Base-by-base conservation (phyloP, 2,329 filamentous ascomycete species). In the Parastagonospora nodorum region DNA sequence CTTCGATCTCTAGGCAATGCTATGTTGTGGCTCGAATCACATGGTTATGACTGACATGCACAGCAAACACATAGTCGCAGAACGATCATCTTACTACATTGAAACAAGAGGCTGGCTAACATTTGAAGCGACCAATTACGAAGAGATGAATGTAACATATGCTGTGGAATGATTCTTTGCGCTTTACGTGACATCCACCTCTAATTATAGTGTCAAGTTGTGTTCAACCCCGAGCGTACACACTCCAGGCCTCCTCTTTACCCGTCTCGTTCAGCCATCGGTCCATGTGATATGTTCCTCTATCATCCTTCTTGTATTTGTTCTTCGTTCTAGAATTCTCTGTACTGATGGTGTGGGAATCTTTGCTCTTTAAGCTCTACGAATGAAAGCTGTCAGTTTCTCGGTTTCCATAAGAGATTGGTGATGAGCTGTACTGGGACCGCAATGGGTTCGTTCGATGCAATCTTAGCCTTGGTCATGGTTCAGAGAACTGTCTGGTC, bases 201-300 rank as follows among this genome's bases (percentile, higher is more conserved):
- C 15, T 16, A 4, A 31, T 15, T 5, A 28, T 28, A 11, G 12
- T 24, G 8, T 7, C 27, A 29, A 9, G n/a, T n/a, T n/a, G n/a
- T 5, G 14, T 19, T 16, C 19, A 37, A 14, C 15, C 16, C 30
- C 19, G 42, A 27, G 31, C 19, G 15, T 36, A 29, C 31, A 33
- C 42, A 37, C 32, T 44, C 42, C 42, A 44, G 12, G 19, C 8
- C 12, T 36, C 42, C 32, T 44, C 42, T 31, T 44, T 44, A 5
- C 41, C 41, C 29, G 30, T 15, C 32, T 44, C 42, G 19, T 9
- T 37, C 16, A 44, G 2, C 42, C 42, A 44, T 29, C 32, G 32
- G 15, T 44, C 42, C 32, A 44, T 44, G 42, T 44, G 42, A 27
- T 44, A 37, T 36, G 5, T 12, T 2, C 30, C 31, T 30, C 15